Evolutionary conservation across 805 yeast species (phyloP).

Genomic region (Lipomyces lipofer): DNA sequence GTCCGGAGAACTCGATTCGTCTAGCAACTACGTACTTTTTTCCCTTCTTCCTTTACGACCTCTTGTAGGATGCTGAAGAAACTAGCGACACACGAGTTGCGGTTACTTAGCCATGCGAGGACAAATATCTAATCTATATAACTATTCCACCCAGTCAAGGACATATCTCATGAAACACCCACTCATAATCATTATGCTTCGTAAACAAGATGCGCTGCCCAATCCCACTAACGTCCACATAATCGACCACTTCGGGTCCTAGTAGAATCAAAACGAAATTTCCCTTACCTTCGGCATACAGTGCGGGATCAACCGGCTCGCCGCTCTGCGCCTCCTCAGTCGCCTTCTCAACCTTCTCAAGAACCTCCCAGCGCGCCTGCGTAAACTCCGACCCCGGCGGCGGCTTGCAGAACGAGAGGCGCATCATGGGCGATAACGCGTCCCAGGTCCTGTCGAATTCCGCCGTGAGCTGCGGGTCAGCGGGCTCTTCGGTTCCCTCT

Average conservation of each 20-base stretch:
- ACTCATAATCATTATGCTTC: conserved; percentile 14
- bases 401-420: conserved; percentile 25
- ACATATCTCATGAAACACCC: conserved; percentile 26
- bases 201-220: conserved; percentile 22
- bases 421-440: conserved; percentile 21
- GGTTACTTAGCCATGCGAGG: too few species aligned
- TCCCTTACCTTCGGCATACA: conserved; percentile 2
- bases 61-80: too few species aligned
- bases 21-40: too few species aligned
- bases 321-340: conserved; percentile 11
- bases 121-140: too few species aligned
- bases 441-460: conserved; percentile 27
- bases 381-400: conserved; percentile 23
- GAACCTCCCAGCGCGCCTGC: conserved; percentile 9
- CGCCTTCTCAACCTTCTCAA: conserved; percentile 18
- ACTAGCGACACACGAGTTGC: too few species aligned
- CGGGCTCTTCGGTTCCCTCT: conserved; percentile 8
- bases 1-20: too few species aligned
- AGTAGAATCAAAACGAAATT: conserved; percentile 25
- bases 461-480: conserved; percentile 5
- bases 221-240: conserved; percentile 20
- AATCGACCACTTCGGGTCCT: conserved; percentile 22
- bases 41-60: too few species aligned
- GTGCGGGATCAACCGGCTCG: conserved; percentile 4
- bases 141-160: too few species aligned